These are phyloP conservation scores for Syzygium aromaticum DNA, from an alignment of 345 rosid species.

Conservation along the genomic window DNA sequence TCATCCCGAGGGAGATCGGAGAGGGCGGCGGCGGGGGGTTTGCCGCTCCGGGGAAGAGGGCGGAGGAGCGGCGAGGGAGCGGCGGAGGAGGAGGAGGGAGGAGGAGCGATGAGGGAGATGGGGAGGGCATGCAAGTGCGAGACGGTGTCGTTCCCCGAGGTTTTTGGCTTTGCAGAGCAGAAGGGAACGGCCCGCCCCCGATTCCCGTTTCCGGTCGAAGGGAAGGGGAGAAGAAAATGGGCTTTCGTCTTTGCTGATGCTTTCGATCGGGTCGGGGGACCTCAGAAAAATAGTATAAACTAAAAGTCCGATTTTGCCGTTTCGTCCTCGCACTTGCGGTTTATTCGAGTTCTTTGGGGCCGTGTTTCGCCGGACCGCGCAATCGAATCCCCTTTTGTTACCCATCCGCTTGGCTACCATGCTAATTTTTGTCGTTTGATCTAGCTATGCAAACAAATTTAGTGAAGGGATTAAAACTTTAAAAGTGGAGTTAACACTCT, in stretches of 20 bases:
- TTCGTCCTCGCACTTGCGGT: background rate
- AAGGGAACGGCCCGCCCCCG: background rate
- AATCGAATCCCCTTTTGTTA: background rate
- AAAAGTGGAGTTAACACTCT: background rate
- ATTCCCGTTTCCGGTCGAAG: background rate
- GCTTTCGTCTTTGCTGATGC: background rate
- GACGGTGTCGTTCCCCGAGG: background rate
- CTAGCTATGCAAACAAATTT: background rate
- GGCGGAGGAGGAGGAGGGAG: background rate
- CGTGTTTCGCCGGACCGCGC: background rate
- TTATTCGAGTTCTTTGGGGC: background rate
- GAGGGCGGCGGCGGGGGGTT: conserved; percentile 10
- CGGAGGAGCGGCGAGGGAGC: background rate
- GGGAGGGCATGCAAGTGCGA: conserved; percentile 20
- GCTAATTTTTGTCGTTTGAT: background rate
- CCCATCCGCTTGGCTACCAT: background rate
- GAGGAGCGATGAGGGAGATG: background rate
- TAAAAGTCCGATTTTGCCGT: background rate
- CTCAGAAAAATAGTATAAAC: background rate
- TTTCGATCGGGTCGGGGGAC: background rate
- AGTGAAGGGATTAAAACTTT: background rate
- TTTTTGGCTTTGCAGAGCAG: background rate
- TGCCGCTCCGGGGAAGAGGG: background rate
- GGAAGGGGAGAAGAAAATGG: background rate
- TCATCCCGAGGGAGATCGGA: conserved; percentile 26